Evolutionary conservation across 495 filamentous ascomycete species (phyloP), one percentile per base, ranked within the genome.

Genomic region (Pyrenula aspistea): DNA sequence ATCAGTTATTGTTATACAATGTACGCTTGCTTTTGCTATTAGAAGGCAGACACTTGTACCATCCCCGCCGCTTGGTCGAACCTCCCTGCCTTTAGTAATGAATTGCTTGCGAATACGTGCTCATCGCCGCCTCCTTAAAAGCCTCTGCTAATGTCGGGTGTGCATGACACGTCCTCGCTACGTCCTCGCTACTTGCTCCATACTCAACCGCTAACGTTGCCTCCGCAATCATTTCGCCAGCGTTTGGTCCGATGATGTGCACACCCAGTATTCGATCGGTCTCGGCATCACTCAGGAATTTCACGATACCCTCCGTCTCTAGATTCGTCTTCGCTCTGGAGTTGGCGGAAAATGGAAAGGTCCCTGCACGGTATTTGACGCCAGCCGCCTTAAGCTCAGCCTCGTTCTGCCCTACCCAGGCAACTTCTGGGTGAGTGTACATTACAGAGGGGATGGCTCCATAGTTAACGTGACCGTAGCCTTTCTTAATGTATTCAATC

Each of bases 81-180:
- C n/a, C n/a, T n/a, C n/a, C n/a, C n/a, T n/a, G 8, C 31, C 15
- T 4, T 42, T 89, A 98, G 73, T 86, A 95, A 78, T 98, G 93
- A 70, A 98, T 95, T 57, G 93, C 83, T 79, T 96, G 97, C 61
- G 83, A 83, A 78, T 95, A 92, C 54, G 91, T 95, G 59, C 89
- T 89, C 93, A 98, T 98, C 56, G 93, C 93, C 61, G 93, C 93
- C 83, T 98, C 93, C 81, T 98, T 98, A 79, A 98, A 96, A 50
- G 93, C 93, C 78, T 98, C 93, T 15, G 91, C 82, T 56, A 96
- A 80, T 56, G 93, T 97, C 57, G 93, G 93, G 80, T 98, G 92
- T 51, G 93, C 92, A 76, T 98, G 93, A 73, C 88, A 91, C 56
- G 93, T 96, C 63, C 92, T 84, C 57, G 86, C 92, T 65, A 98